Conservation (phyloP, 805 yeast genomes). For the Sungouiella thailandica region DNA sequence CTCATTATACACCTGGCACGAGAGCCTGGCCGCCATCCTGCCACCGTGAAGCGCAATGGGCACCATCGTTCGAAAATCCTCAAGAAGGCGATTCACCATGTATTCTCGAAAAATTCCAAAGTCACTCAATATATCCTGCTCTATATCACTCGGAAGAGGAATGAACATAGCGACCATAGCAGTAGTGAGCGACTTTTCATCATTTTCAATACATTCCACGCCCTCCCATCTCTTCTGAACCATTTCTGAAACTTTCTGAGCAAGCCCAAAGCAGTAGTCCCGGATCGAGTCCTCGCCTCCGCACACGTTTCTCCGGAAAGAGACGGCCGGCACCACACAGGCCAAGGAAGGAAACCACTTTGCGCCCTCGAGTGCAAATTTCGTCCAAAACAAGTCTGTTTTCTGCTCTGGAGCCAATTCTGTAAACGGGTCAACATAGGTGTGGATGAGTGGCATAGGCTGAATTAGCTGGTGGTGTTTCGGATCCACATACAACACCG, state of each 20-base stretch:
- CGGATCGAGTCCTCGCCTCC: constrained; percentile 54
- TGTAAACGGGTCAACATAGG: constrained; percentile 31
- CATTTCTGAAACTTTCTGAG: constrained; percentile 34
- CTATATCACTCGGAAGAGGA: constrained; percentile 17
- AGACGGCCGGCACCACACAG: constrained; percentile 42
- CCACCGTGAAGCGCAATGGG: constrained; percentile 39
- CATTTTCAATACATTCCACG: constrained; percentile 29
- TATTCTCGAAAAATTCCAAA: background rate
- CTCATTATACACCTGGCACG: constrained; percentile 56
- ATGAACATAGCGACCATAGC: constrained; percentile 40
- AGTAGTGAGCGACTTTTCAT: constrained; percentile 27
- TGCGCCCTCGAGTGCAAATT: constrained; percentile 49
- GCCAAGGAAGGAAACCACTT: constrained; percentile 37
- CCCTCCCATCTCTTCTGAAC: constrained; percentile 32
- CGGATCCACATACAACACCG: constrained; percentile 50
- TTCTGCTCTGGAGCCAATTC: constrained; percentile 14
- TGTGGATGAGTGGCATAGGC: constrained; percentile 52
- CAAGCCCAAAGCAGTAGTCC: constrained; percentile 41
- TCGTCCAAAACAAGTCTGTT: constrained; percentile 28
- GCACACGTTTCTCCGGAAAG: constrained; percentile 46
- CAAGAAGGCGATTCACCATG: background rate
- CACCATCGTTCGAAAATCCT: constrained; percentile 33
- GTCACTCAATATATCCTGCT: background rate
- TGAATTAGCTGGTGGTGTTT: constrained; percentile 46
- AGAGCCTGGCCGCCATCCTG: constrained; percentile 36